Evolutionary conservation across 2,329 filamentous ascomycete species (phyloP).

Genomic region (Hymenoscyphus fructigenus): DNA sequence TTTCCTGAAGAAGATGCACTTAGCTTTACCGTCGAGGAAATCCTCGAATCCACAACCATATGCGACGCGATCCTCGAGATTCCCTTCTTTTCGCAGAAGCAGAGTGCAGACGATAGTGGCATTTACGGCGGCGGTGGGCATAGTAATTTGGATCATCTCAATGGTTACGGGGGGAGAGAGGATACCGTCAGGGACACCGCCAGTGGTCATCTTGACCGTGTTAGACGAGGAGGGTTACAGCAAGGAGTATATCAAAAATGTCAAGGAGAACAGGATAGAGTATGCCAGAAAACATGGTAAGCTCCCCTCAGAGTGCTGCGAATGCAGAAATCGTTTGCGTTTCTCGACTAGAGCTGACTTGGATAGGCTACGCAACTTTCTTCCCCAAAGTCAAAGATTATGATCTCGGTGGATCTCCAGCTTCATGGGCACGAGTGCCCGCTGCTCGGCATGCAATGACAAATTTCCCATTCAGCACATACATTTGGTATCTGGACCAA

Average conservation of each 20-base stretch:
- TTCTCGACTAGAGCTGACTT: slow-evolving; percentile 20
- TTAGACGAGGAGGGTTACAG: slow-evolving; percentile 67
- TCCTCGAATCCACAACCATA: slow-evolving; percentile 74
- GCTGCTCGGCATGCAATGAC: slow-evolving; percentile 88
- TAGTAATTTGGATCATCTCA: slow-evolving; percentile 61
- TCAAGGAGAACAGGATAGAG: slow-evolving; percentile 78
- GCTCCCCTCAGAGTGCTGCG: slow-evolving; percentile 26
- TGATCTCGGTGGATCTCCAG: slow-evolving; percentile 58
- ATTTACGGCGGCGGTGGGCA: slow-evolving; percentile 34
- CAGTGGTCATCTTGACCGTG: slow-evolving; percentile 80
- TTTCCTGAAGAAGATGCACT: slow-evolving; percentile 66
- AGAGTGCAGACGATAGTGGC: slow-evolving; percentile 61
- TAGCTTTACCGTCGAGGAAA: slow-evolving; percentile 85
- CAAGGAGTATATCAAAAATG: slow-evolving; percentile 65
- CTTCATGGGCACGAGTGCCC: slow-evolving; percentile 75
- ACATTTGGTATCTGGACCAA: slow-evolving; percentile 84
- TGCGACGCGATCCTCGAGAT: slow-evolving; percentile 56
- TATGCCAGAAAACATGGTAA: slow-evolving; percentile 87
- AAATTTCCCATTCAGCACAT: slow-evolving; percentile 71
- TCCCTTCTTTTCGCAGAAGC: slow-evolving; percentile 57
- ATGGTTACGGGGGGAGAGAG: slow-evolving; percentile 26
- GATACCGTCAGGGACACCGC: slow-evolving; percentile 53
- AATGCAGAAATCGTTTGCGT: slow-evolving; percentile 10
- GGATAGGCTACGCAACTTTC: slow-evolving; percentile 79
- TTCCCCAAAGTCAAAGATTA: slow-evolving; percentile 78